Percentiles rank a stretch among this genome's conserved stretches.
phyloP scores from a whole-genome alignment of 352 stramenopile species.

The Globisporangium orthogonon region DNA sequence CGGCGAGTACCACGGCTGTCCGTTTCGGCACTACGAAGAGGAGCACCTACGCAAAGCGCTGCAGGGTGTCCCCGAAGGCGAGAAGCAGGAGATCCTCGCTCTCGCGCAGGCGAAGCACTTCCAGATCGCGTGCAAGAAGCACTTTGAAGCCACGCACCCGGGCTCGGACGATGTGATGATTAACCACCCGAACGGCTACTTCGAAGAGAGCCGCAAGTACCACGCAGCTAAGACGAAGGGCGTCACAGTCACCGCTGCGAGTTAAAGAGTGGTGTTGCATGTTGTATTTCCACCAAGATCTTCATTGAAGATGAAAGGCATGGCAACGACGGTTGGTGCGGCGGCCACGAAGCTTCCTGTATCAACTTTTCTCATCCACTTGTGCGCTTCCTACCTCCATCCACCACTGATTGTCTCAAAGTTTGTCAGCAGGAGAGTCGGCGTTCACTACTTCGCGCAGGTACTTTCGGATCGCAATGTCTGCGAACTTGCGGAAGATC shows the following conservation, averaged over 20 bases:
- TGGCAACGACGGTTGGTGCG: not conserved
- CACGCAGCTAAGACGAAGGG: constrained; percentile 79
- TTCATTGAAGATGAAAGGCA: not conserved
- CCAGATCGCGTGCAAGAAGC: constrained; percentile 96
- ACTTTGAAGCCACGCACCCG: constrained; percentile 95
- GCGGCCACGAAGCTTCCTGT: not conserved
- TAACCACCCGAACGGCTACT: constrained; percentile 99
- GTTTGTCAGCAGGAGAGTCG: not conserved
- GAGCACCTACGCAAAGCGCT: constrained; percentile 90
- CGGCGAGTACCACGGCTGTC: constrained; percentile 97
- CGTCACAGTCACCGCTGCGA: constrained; percentile 32
- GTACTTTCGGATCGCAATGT: constrained; percentile 63
- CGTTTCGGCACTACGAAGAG: constrained; percentile 95
- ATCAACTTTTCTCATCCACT: not conserved
- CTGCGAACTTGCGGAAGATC: constrained; percentile 60
- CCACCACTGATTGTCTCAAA: not conserved
- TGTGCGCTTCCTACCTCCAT: not conserved
- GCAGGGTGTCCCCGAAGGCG: constrained; percentile 58
- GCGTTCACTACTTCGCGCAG: constrained; percentile 33
- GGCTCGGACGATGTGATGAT: constrained; percentile 89
- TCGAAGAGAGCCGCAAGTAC: constrained; percentile 94
- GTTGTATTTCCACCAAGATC: too few species aligned
- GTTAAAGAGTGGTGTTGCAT: not conserved
- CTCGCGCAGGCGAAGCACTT: constrained; percentile 92
- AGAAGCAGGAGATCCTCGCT: constrained; percentile 92